These are phyloP conservation scores for Polysphondylium violaceum DNA, from an alignment of 78 protist species.

Conservation along the genomic window DNA sequence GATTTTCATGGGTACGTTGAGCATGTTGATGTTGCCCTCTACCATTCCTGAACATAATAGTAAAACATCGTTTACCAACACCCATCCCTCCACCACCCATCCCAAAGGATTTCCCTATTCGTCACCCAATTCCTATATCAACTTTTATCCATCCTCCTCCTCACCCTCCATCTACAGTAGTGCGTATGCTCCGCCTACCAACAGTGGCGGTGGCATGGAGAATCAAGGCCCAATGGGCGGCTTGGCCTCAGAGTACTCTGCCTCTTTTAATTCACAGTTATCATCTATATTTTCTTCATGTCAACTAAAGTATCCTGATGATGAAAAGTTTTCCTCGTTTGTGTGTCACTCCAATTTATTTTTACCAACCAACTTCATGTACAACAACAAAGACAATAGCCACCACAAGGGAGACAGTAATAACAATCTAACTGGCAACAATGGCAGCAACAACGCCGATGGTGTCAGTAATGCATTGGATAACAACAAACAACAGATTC, in stretches of 20 bases:
- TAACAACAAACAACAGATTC: neutral
- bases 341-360: conserved; percentile 7
- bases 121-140: neutral
- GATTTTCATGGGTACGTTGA: conserved; percentile 59
- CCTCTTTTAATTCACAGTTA: neutral
- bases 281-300: conserved; percentile 15
- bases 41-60: conserved; percentile 13
- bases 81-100: neutral
- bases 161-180: conserved; percentile 3
- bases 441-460: too few species aligned
- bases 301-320: conserved; percentile 27
- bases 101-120: neutral
- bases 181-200: neutral
- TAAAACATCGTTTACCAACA: neutral
- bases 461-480: neutral
- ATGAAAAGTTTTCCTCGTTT: conserved; percentile 28
- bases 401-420: neutral
- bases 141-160: conserved; percentile 27
- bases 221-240: neutral
- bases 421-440: neutral
- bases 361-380: neutral
- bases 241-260: neutral
- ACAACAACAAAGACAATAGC: neutral
- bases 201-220: neutral
- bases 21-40: conserved; percentile 72